Evolutionary conservation across 805 yeast species (phyloP).

Genomic region (Candida argentea): DNA sequence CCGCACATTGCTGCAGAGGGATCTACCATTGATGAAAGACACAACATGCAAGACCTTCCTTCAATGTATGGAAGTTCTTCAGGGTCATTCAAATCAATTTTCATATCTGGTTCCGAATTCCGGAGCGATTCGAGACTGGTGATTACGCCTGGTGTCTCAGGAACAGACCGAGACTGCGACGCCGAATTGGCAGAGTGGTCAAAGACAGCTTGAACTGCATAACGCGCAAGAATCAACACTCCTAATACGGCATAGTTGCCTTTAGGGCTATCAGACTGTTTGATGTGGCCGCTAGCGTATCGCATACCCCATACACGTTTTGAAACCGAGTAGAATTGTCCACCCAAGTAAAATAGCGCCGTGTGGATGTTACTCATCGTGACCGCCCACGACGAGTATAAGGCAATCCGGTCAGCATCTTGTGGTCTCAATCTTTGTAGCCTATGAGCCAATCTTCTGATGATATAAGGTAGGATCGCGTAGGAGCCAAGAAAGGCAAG

Average conservation of each 20-base stretch:
- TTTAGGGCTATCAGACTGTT: constrained; percentile 30
- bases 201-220: constrained; percentile 32
- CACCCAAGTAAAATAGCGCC: constrained; percentile 74
- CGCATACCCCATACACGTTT: constrained; percentile 74
- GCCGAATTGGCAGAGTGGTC: constrained; percentile 12
- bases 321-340: constrained; percentile 68
- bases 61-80: constrained; percentile 57
- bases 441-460: constrained; percentile 19
- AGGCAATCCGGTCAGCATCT: constrained; percentile 12
- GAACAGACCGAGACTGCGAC: neutral
- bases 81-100: constrained; percentile 48
- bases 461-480: constrained; percentile 51
- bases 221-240: constrained; percentile 44
- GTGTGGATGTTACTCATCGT: constrained; percentile 58
- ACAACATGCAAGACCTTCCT: constrained; percentile 64
- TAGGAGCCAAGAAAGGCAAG: constrained; percentile 51
- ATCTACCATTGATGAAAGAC: constrained; percentile 67
- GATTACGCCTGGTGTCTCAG: neutral
- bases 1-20: constrained; percentile 90
- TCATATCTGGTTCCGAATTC: constrained; percentile 2
- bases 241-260: constrained; percentile 76
- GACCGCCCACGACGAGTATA: constrained; percentile 40
- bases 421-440: constrained; percentile 10
- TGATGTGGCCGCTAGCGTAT: constrained; percentile 62
- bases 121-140: constrained; percentile 5